Evolutionary conservation across 768 basidiomycete species (phyloP), one percentile per base, ranked within the genome.

Genomic region (Pleurotus djamor): DNA sequence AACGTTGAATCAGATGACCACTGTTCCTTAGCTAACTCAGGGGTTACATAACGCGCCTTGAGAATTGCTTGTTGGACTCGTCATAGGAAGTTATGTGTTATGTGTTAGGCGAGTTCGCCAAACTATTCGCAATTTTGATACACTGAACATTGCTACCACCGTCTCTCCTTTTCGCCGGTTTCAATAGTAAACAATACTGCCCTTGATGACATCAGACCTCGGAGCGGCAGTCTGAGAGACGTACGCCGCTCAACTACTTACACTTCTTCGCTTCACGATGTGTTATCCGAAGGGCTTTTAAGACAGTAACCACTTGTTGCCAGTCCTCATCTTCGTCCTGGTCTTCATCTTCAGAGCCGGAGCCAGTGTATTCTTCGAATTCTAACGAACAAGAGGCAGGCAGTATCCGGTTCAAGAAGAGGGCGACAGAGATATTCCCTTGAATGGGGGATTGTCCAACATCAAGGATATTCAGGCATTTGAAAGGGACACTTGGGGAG

Each of bases 81-180:
- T 38, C 71, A 79, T 60, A 80, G 90, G 57, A 71, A 76, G 0
- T 66, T 81, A 48, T 92, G 89, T 65, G 76, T 83, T 64, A 78
- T 28, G 21, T 28, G 21, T 28, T 28, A 28, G 85, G 87, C 87
- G 50, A 13, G 79, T 69, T 4, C 7, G 41, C 45, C 32, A 32
- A 9, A 41, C 9, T 41, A 28, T 41, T 41, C 38, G 13, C 49
- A 32, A 49, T 4, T 55, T 36, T 9, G 37, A 45, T n/a, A 17
- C 37, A 14, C 36, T 71, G 77, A 77, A n/a, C 83, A 86, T 67
- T 92, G 90, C 69, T 12, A 76, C 76, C 52, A 68, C 79, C 32
- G 89, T 91, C 59, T 91, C 82, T 66, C 78, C 79, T 5, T 69
- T 88, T 10, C 87, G 81, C 67, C 78, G 82, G 5, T 66, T 88